Base-by-base conservation (phyloP, 192 early-diverging fungal genomes). In the Rhizophagus clarus region DNA sequence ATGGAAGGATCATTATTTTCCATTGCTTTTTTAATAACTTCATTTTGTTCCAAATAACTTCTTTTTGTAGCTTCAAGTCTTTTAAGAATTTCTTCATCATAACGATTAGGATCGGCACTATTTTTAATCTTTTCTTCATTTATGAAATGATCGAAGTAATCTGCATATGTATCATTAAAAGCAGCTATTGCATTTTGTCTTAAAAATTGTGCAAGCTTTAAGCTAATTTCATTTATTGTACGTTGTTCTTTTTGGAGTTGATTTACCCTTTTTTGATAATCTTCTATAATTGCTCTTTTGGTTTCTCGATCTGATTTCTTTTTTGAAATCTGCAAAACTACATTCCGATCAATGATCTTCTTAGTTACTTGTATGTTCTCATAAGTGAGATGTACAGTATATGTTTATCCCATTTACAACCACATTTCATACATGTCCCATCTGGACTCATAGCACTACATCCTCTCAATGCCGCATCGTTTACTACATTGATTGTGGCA, bases 21-120 rank as follows among this genome's bases (percentile, higher is more conserved):
- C 49, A 84, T 79, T 47, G 79, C 76, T 2, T 76, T 61, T 79
- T 84, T 76, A 51, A 84, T 56, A 20, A 78, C 81, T 72, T 78
- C 61, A 40, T 76, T 45, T 28, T 84, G 45, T 20, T 49, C 40
- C 3, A 69, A 22, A 32, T 78, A 81, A 47, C 61, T 56, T 14
- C 67, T 71, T 75, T 63, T 84, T 72, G 74, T 72, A 15, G 0
- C 62, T 71, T 51, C 73, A 7, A 81, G 45, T 64, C 76, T 62
- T 2, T 49, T 62, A 24, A 81, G 47, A 7, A 79, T 79, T 56
- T 66, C 22, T 34, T 61, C 61, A n/a, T 84, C 67, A 32, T 81
- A 42, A 56, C 42, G 79, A 26, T 37, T 37, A 49, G 72, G 60
- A 61, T 73, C 80, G 9, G 61, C 29, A 28, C 49, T 73, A 1